Evolutionary conservation across 495 filamentous ascomycete species (phyloP).

Genomic region (Talaromyces proteolyticus): DNA sequence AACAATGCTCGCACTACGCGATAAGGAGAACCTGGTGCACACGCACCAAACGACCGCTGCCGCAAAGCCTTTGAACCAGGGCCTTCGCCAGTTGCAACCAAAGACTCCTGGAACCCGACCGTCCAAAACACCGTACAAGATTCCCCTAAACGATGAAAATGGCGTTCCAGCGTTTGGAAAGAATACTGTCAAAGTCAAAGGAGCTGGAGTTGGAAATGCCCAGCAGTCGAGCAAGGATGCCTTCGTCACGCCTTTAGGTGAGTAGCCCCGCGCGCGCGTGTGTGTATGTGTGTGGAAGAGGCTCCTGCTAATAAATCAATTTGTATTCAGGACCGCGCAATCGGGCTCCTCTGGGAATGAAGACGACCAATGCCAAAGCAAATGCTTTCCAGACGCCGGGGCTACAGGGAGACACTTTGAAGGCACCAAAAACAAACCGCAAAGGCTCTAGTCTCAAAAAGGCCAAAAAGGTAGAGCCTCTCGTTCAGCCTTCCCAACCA

Average conservation of each 20-base stretch:
- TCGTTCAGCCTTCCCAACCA: slow-evolving; percentile 25
- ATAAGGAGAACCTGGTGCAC: slow-evolving; percentile 87
- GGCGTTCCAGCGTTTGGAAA: slow-evolving; percentile 52
- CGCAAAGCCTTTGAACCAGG: slow-evolving; percentile 71
- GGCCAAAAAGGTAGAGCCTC: slow-evolving; percentile 35
- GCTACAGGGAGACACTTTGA: slow-evolving; percentile 35
- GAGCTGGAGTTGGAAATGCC: slow-evolving; percentile 61
- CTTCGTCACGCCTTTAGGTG: slow-evolving; percentile 84
- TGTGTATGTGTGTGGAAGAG: too few species aligned
- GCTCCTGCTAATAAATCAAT: too few species aligned
- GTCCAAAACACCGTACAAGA: slow-evolving; percentile 79
- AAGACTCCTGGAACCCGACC: slow-evolving; percentile 75
- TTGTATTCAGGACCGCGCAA: slow-evolving; percentile 52
- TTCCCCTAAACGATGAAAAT: slow-evolving; percentile 87
- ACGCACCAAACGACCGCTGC: slow-evolving; percentile 70
- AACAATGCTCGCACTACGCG: slow-evolving; percentile 71
- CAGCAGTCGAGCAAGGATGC: slow-evolving; percentile 56
- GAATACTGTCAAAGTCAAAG: slow-evolving; percentile 57
- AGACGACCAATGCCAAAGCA: slow-evolving; percentile 93
- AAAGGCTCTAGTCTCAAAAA: slow-evolving; percentile 47
- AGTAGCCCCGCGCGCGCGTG: slow-evolving; percentile 9
- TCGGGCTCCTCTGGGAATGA: slow-evolving; percentile 80
- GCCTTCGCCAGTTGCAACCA: slow-evolving; percentile 52
- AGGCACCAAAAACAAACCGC: slow-evolving; percentile 40
- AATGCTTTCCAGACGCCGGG: slow-evolving; percentile 61